A percentile compares a stretch with the other conserved stretches of the same genome.
Conservation (phyloP, 352 stramenopile species). For the Phytophthora cactorum region DNA sequence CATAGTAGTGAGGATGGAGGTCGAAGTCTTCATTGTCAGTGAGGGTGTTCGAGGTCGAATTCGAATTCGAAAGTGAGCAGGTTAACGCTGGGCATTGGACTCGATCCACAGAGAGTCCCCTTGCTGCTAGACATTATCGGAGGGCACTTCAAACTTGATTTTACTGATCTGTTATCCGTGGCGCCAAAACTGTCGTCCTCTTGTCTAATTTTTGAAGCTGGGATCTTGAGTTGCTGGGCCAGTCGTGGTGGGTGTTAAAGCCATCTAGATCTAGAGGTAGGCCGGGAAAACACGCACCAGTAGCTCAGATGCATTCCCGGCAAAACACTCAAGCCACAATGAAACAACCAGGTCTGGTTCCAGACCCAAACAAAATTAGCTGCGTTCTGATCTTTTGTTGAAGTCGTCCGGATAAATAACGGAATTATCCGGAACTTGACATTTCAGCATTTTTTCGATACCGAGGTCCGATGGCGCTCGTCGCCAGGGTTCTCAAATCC, state of each 20-base stretch:
- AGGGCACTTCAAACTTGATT: neutral
- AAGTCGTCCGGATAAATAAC: too few relatives aligned
- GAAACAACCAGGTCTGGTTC: too few relatives aligned
- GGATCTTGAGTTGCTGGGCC: neutral
- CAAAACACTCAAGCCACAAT: too few relatives aligned
- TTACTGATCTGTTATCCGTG: neutral
- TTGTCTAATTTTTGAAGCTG: neutral
- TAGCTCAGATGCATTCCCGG: too few relatives aligned
- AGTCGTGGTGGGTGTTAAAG: neutral
- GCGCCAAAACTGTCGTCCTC: neutral
- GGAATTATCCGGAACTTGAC: too few relatives aligned
- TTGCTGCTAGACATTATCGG: neutral
- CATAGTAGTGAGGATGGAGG: slow-evolving; percentile 7
- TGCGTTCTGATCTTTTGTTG: too few relatives aligned
- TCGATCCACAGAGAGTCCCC: neutral
- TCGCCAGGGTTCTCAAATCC: too few relatives aligned
- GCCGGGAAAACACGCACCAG: too few relatives aligned
- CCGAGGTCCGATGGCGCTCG: too few relatives aligned
- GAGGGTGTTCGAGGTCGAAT: neutral
- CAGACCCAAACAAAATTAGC: too few relatives aligned
- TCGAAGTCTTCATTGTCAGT: neutral
- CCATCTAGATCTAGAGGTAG: neutral
- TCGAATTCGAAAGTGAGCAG: neutral
- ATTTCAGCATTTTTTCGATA: too few relatives aligned
- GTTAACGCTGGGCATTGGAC: neutral